Evolutionary conservation across 345 rosid genomes (phyloP).

Genomic region (Ceriops decandra): DNA sequence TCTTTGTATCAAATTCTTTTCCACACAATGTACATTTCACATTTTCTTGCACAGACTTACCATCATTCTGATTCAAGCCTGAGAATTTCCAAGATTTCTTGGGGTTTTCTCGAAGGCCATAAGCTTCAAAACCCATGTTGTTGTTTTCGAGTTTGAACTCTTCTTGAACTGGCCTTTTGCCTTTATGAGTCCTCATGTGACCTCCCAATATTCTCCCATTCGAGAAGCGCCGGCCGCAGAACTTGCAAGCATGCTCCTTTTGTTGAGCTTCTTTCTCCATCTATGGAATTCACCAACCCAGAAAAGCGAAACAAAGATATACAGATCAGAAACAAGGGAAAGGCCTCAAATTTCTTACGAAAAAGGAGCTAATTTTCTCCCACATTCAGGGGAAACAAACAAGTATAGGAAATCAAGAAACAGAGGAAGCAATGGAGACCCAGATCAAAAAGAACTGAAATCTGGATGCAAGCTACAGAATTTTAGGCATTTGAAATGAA

Average conservation of each 20-base stretch:
- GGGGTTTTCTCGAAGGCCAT: conserved; percentile 57
- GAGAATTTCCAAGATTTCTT: conserved; percentile 60
- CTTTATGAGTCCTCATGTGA: conserved; percentile 32
- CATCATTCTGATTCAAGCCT: conserved; percentile 11
- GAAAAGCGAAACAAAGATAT: conserved; percentile 9
- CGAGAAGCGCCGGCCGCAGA: conserved; percentile 32
- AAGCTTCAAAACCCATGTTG: conserved; percentile 30
- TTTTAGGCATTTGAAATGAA: conserved; percentile 6
- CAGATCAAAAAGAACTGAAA: conserved; percentile 16
- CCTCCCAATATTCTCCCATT: conserved; percentile 31
- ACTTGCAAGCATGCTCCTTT: conserved; percentile 26
- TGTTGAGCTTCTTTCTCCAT: conserved; percentile 28
- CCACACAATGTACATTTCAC: conserved; percentile 32
- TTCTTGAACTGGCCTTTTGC: conserved; percentile 17
- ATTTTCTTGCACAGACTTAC: conserved; percentile 12
- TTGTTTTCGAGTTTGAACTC: conserved; percentile 11
- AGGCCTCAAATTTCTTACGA: conserved; percentile 12
- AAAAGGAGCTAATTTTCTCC: not conserved
- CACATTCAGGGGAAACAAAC: conserved; percentile 9
- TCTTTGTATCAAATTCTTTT: conserved; percentile 34
- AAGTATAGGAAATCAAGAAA: conserved; percentile 23
- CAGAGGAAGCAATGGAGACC: conserved; percentile 25
- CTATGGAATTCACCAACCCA: conserved; percentile 2
- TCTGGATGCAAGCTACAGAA: not conserved
- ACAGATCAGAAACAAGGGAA: conserved; percentile 14